Percentiles rank a stretch among this genome's conserved stretches.
These are phyloP conservation scores for Phlebiopsis gigantea DNA, from an alignment of 768 basidiomycete species.

Conservation along the genomic window DNA sequence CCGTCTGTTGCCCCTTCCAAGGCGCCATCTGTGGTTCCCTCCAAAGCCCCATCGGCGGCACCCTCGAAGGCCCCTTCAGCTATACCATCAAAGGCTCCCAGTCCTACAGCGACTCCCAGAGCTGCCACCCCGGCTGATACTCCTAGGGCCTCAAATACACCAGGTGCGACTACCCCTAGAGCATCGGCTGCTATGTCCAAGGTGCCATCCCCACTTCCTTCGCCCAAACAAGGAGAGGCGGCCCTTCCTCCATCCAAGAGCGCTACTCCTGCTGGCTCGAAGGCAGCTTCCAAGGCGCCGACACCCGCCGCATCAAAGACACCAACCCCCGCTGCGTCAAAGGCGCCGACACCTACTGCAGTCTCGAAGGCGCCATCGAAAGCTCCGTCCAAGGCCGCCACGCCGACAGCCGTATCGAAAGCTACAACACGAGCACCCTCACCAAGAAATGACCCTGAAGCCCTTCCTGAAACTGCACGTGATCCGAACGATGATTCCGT, in stretches of 20 bases:
- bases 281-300: conserved; percentile 9
- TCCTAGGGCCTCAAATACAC: not conserved
- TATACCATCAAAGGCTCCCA: conserved; percentile 10
- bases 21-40: not conserved
- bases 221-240: not conserved
- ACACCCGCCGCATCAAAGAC: conserved; percentile 1
- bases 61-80: not conserved
- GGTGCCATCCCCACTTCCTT: not conserved
- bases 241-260: not conserved
- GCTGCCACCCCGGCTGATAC: conserved; percentile 4
- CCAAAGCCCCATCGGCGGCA: not conserved
- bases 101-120: conserved; percentile 4
- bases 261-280: conserved; percentile 1
- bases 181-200: not conserved
- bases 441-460: conserved; percentile 1
- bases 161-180: conserved; percentile 6
- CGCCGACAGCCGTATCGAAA: conserved; percentile 13
- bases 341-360: conserved; percentile 6
- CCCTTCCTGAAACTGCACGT: not conserved
- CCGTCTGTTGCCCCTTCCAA: not conserved
- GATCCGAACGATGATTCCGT: conserved; percentile 7
- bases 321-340: not conserved
- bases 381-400: conserved; percentile 16
- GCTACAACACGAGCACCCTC: conserved; percentile 6
- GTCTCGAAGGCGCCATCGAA: conserved; percentile 12